These are phyloP conservation scores for Amaranthus hypochondriacus DNA, from an alignment of 148 eudicot species.

Conservation along the genomic window DNA sequence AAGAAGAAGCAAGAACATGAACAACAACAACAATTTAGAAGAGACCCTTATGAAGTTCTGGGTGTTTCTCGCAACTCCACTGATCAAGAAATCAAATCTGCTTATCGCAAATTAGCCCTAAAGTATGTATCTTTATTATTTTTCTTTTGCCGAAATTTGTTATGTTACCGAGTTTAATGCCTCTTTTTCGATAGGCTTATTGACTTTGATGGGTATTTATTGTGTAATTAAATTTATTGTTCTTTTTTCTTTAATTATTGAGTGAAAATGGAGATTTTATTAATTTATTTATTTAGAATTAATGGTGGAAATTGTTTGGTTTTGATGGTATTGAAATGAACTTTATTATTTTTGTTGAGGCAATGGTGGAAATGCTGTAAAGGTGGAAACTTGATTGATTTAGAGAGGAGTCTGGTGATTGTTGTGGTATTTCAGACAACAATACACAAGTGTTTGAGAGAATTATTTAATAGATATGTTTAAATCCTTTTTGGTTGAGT, in stretches of 20 bases:
- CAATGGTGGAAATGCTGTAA: not conserved
- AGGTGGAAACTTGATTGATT: not conserved
- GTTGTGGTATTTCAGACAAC: not conserved
- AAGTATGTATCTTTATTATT: conserved; percentile 41
- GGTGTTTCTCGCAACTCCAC: conserved; percentile 62
- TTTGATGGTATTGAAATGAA: not conserved
- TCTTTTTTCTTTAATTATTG: not conserved
- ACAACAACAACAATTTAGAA: conserved; percentile 42
- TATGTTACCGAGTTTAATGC: not conserved
- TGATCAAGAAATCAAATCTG: conserved; percentile 79
- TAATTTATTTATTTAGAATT: not conserved
- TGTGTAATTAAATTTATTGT: not conserved
- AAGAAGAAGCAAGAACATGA: conserved; percentile 4
- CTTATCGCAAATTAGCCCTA: conserved; percentile 82
- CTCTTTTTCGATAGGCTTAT: not conserved
- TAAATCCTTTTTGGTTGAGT: no score
- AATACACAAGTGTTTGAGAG: no score
- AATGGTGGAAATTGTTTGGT: not conserved
- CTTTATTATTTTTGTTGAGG: not conserved
- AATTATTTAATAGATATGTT: no score
- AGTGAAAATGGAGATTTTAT: not conserved
- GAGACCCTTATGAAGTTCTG: conserved; percentile 88
- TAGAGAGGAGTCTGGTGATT: not conserved
- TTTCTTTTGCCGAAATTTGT: not conserved
- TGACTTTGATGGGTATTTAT: not conserved